Percentiles rank a stretch among this genome's conserved stretches.
These are phyloP conservation scores for Ascoidea tarda DNA, from an alignment of 805 yeast species.

Conservation along the genomic window DNA sequence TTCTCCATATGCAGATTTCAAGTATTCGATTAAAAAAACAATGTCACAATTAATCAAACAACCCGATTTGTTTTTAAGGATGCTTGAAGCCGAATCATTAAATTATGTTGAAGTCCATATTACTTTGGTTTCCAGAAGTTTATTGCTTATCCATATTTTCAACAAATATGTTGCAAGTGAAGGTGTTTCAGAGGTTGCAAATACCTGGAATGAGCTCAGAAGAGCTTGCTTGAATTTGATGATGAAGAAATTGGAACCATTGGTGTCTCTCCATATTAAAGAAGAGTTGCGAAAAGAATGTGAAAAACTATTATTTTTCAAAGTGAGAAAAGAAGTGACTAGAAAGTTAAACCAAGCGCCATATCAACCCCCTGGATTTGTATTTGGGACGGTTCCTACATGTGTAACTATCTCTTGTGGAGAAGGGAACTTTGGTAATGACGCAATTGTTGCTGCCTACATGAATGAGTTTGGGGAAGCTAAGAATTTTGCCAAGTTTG, in stretches of 20 bases:
- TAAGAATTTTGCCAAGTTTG: constrained; percentile 65
- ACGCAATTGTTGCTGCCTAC: constrained; percentile 75
- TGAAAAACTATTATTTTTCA: constrained; percentile 51
- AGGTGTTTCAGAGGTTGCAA: constrained; percentile 61
- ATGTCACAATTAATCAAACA: constrained; percentile 56
- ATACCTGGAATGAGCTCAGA: constrained; percentile 72
- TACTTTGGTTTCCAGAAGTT: constrained; percentile 12
- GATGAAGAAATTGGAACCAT: constrained; percentile 48
- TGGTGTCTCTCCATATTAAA: constrained; percentile 62
- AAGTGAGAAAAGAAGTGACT: constrained; percentile 56
- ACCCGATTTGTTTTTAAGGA: constrained; percentile 77
- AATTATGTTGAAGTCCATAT: constrained; percentile 50
- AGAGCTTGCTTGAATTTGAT: constrained; percentile 53
- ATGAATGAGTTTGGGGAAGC: constrained; percentile 73
- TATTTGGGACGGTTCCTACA: constrained; percentile 72
- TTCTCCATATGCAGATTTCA: constrained; percentile 77
- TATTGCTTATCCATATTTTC: constrained; percentile 29
- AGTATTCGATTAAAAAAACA: constrained; percentile 75
- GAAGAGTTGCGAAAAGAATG: constrained; percentile 71
- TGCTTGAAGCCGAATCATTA: constrained; percentile 80
- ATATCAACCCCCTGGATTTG: constrained; percentile 64
- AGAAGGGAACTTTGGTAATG: constrained; percentile 64
- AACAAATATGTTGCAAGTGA: constrained; percentile 54
- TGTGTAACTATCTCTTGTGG: constrained; percentile 78
- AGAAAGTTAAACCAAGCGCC: constrained; percentile 87